Conservation (phyloP, 257 asterid genomes). For the Solanum pennellii region DNA sequence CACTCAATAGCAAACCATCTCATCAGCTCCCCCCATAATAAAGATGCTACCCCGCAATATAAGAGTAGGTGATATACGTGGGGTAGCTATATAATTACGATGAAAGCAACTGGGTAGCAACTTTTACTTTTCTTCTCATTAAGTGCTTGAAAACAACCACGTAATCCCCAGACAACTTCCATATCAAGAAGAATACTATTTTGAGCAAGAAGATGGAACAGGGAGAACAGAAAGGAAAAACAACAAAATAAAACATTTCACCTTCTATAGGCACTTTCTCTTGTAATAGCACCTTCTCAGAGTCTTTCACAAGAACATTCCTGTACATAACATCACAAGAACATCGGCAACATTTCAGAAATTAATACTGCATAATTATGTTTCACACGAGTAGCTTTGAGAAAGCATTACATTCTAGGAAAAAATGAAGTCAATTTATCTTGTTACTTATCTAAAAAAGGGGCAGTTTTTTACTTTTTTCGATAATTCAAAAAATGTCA, state of each 20-base stretch:
- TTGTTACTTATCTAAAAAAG: not conserved
- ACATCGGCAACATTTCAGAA: not conserved
- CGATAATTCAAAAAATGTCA: not conserved
- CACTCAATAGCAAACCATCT: not conserved
- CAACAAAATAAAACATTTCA: constrained; percentile 16
- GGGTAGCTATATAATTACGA: not conserved
- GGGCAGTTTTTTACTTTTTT: not conserved
- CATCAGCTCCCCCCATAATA: not conserved
- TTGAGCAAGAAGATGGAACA: not conserved
- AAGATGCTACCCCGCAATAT: not conserved
- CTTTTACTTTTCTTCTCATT: not conserved
- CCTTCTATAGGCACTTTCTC: constrained; percentile 51
- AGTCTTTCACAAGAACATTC: constrained; percentile 50
- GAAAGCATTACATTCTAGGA: not conserved
- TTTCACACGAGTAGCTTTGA: not conserved
- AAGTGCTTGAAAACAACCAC: not conserved
- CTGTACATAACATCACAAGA: constrained; percentile 31
- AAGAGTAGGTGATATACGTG: not conserved
- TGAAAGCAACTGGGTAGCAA: not conserved
- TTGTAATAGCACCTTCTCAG: constrained; percentile 50
- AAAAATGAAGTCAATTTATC: not conserved
- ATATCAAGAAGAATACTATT: not conserved
- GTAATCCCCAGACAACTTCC: not conserved
- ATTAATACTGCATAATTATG: not conserved
- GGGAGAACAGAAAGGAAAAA: not conserved